Evolutionary conservation across 495 filamentous ascomycete genomes (phyloP), one percentile per base, ranked within the genome.

Genomic region (Talaromyces liani): DNA sequence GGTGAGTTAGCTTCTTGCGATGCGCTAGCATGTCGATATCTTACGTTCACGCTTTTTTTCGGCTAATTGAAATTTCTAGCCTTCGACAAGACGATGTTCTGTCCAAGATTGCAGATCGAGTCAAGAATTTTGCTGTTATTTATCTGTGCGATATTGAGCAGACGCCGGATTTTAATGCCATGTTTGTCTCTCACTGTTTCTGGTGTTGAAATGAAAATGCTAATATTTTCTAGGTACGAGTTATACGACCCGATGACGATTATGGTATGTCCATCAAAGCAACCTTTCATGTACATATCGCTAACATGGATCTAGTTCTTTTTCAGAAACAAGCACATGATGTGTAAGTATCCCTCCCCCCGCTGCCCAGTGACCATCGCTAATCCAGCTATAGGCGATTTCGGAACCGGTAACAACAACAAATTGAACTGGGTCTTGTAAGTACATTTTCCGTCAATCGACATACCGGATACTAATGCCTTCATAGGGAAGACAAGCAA

Each of bases 271-370:
- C 70, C 73, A 16, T 3, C 14, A 31, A 31, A 31, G 36, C 60
- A 22, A n/a, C 51, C 31, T 33, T 62, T 16, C 4, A 22, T 36
- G 9, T 41, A 16, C 36, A 41, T 3, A 18, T 39, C 14, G 20
- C 58, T 60, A 12, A 60, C 58, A 9, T 24, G 0, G n/a, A 14
- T 54, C 24, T 47, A 66, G 65, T 97, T 94, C 82, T 98, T 98
- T 83, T 98, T 93, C 77, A 85, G 94, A 56, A 98, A 98, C 73
- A 98, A 97, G 75, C 92, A 98, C 75, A 98, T 98, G 88, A 94
- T 95, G 91, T 93, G 78, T 65, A 58, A 27, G 64, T 65, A 31
- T 61, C 9, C 56, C 14, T 36, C 0, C 49, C 2, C 47, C 25
- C 25, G 31, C 9, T n/a, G 7, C 4, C 58, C 2, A 9, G 36